Evolutionary conservation across 805 yeast species (phyloP), one percentile per base, ranked within the genome.

Genomic region (Dipodascus albidus): DNA sequence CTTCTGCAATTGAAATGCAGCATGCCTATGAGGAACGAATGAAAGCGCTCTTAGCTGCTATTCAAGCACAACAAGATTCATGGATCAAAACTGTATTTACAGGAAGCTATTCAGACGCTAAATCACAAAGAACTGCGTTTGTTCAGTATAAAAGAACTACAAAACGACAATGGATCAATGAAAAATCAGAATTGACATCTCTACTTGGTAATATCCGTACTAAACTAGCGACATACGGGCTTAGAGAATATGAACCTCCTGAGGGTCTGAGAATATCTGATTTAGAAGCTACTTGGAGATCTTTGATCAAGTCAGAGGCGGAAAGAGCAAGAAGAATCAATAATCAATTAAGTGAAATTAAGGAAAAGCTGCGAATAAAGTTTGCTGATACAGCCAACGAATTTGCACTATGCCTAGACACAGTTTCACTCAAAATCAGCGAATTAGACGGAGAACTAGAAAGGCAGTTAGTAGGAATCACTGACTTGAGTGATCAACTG

Each of bases 121-220:
- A 58, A 22, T 48, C 47, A 9, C 69, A 65, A 47, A 53, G 62
- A n/a, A 35, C 47, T 2, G 59, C 57, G 19, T 64, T 71, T 31
- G 50, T 54, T n/a, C 50, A 51, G 3, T 71, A 63, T 57, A 67
- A 67, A 51, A 49, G 52, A 47, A 51, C 58, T 2, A 57, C 62
- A 9, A 71, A 71, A 55, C 60, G 74, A 14, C 59, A 63, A 3
- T 71, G 75, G 75, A 58, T 67, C 22, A 60, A 62, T 1, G 74
- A 71, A 51, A 70, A 67, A 57, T 56, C 70, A 4, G 70, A 67
- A 22, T 58, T 71, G 47, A 61, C 63, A 1, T 61, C 70, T 2
- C 58, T 71, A 48, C 60, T 67, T 22, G 68, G 72, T 6, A 70
- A 68, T 50, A 67, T 71, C 47, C 62, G 67, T 24, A 67, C 72